These are phyloP conservation scores for Tolypocladium endophyticum DNA, from an alignment of 2,329 filamentous ascomycete species.

Conservation along the genomic window DNA sequence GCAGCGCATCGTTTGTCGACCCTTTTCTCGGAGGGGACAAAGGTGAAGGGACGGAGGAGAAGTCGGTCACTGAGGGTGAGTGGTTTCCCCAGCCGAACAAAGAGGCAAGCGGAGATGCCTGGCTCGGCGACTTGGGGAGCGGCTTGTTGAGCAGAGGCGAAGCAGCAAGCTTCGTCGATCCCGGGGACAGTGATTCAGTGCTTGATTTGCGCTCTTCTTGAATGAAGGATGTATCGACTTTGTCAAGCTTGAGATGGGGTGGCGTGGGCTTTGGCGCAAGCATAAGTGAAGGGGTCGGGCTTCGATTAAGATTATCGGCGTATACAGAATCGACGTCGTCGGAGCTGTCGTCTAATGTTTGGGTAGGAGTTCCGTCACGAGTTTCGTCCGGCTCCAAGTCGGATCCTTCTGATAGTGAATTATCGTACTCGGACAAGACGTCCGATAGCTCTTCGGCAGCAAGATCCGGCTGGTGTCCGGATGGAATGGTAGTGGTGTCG, in stretches of 20 bases:
- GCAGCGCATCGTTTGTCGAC: constrained; percentile 20
- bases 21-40: constrained; percentile 30
- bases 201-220: constrained; percentile 14
- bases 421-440: constrained; percentile 32
- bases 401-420: constrained; percentile 27
- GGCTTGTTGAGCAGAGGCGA: constrained; percentile 40
- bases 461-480: constrained; percentile 28
- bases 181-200: constrained; percentile 14
- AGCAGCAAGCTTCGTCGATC: constrained; percentile 13
- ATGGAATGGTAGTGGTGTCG: constrained; percentile 26
- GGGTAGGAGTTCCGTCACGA: constrained; percentile 14
- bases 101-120: constrained; percentile 34
- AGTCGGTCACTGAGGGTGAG: constrained; percentile 37
- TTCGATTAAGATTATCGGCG: constrained; percentile 26
- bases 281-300: constrained; percentile 33
- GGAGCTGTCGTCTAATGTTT: constrained; percentile 17
- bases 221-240: constrained; percentile 22
- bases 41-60: constrained; percentile 44
- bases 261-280: constrained; percentile 38
- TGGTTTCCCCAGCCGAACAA: constrained; percentile 43
- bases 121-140: constrained; percentile 42
- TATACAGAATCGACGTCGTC: constrained; percentile 12
- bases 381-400: constrained; percentile 13
- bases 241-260: constrained; percentile 41
- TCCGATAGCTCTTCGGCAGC: constrained; percentile 31